A percentile compares a stretch with the other conserved stretches of the same genome.
Evolutionary conservation across 169 alveolate genomes (phyloP).

Genomic region (Eimeria sp.): DNA sequence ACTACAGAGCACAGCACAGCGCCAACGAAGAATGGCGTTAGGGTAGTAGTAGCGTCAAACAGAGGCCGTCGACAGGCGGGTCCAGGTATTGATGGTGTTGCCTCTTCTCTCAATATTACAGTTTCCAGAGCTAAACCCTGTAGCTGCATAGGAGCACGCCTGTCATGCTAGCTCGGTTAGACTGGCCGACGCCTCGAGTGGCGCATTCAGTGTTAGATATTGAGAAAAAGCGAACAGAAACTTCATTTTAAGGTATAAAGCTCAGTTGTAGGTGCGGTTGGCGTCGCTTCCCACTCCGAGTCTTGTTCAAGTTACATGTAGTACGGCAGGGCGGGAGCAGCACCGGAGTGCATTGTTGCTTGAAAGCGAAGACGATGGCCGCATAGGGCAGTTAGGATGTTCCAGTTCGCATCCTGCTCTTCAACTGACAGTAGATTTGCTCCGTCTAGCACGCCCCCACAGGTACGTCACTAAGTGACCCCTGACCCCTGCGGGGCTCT

Average conservation of each 20-base stretch:
- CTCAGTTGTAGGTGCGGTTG: neutral
- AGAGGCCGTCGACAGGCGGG: neutral
- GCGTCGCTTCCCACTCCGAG: neutral
- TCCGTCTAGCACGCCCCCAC: neutral
- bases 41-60: neutral
- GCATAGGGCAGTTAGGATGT: neutral
- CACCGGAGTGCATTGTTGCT: neutral
- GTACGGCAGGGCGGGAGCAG: neutral
- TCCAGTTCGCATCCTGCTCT: neutral
- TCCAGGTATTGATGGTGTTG: neutral
- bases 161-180: neutral
- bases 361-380: neutral
- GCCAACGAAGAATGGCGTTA: neutral
- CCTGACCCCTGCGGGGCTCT: neutral
- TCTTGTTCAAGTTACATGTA: neutral
- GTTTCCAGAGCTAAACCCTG: no score
- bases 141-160: no score
- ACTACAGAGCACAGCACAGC: neutral
- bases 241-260: neutral
- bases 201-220: neutral
- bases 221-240: neutral
- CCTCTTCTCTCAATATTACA: neutral
- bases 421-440: neutral
- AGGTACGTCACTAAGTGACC: conserved; percentile 9
- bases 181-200: neutral